Base-by-base conservation (phyloP, 305 asterid genomes). In the Rubia tinctorum region DNA sequence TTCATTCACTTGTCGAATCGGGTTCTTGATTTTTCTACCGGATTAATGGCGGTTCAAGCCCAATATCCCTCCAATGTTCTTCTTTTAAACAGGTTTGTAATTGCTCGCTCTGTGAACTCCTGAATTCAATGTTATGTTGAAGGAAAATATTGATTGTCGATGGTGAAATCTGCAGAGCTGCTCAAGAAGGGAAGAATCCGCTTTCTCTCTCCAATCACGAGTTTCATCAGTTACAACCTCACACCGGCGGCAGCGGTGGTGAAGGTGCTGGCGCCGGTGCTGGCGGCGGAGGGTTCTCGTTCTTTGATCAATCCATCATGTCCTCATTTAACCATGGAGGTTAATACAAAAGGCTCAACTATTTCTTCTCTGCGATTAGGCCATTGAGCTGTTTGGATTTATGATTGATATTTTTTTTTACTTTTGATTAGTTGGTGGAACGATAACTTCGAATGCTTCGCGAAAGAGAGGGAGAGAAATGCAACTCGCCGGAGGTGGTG, bases 21-120 rank as follows among this genome's bases (percentile, higher is more conserved):
- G n/a, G 55, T 49, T 13, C 55, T 49, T 49, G 55, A 49, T 49
- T 49, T 30, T 0, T 49, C 55, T n/a, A 49, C 53, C 53, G 7
- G 37, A 14, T 12, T 25, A 62, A 84, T 84, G 88, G 88, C 86
- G 34, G 80, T 84, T 70, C 88, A 84, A 84, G 88, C 88, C 75
- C 88, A 80, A 65, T 81, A 81, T 20, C 81, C 88, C 2, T 82
- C 88, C 7, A 77, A 79, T 71, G 73, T 77, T 81, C 82, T 81
- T 66, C 73, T 79, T 11, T 59, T 81, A 5, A 76, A 74, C 82
- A 81, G 85, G 85, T 82, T 12, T 27, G 77, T 34, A 53, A 39
- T 49, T 55, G 4, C 14, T 60, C 63, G 17, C 20, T 18, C 60
- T 51, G 10, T 30, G 2, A 30, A 30, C 34, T 30, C 34, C 34